phyloP scores from a whole-genome alignment of 495 filamentous ascomycete species.

The Podospora sp. region DNA sequence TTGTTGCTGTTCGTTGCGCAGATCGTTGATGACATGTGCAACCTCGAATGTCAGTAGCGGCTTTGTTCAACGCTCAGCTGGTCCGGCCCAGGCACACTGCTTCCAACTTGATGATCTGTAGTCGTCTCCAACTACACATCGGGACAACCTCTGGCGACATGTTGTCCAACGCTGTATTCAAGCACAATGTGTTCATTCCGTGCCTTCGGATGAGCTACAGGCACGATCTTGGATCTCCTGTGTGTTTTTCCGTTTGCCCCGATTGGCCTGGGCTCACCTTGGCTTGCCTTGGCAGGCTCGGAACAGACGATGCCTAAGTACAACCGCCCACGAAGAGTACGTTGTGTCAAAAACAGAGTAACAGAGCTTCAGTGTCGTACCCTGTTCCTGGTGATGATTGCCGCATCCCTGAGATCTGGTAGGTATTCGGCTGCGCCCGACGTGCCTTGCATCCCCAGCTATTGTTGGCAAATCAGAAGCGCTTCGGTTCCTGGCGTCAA shows the following conservation, averaged over 20 bases:
- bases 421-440: slow-evolving; percentile 9
- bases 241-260: neutral
- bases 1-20: too few species aligned
- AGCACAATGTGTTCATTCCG: neutral
- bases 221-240: neutral
- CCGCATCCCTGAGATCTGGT: slow-evolving; percentile 1
- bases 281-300: neutral
- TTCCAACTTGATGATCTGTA: too few species aligned
- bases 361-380: neutral
- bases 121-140: too few species aligned
- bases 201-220: neutral
- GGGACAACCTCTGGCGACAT: too few species aligned
- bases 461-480: slow-evolving; percentile 11
- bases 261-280: neutral
- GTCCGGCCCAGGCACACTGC: too few species aligned
- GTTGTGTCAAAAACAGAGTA: neutral
- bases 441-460: slow-evolving; percentile 17
- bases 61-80: too few species aligned
- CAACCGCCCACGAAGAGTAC: neutral
- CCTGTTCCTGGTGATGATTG: neutral
- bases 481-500: neutral
- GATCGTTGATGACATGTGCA: too few species aligned
- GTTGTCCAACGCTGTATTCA: too few species aligned
- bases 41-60: too few species aligned
- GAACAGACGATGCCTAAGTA: neutral